Evolutionary conservation across 2,329 filamentous ascomycete genomes (phyloP).

Genomic region (Aspergillus neotritici): DNA sequence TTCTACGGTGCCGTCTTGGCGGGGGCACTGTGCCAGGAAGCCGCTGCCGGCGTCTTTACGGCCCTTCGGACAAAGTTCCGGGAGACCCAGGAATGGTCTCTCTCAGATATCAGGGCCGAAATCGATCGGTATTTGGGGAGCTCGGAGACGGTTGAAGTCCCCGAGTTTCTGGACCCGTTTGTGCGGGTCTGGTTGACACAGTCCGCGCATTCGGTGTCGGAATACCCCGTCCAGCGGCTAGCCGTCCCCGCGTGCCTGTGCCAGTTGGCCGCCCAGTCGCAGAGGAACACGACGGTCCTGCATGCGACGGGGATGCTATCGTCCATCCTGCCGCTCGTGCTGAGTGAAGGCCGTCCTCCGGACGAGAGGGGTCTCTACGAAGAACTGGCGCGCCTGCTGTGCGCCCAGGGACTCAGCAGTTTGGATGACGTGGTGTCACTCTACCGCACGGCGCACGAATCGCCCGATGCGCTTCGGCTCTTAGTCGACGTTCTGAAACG

Average conservation of each 20-base stretch:
- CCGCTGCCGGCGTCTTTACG: constrained; percentile 62
- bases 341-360: constrained; percentile 50
- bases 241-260: constrained; percentile 61
- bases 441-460: constrained; percentile 52
- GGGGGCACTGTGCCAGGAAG: constrained; percentile 73
- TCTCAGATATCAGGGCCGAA: constrained; percentile 22
- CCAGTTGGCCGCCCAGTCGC: constrained; percentile 55
- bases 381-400: constrained; percentile 61
- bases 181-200: constrained; percentile 50
- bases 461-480: constrained; percentile 58
- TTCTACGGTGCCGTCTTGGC: constrained; percentile 77
- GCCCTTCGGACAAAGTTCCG: constrained; percentile 29
- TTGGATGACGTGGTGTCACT: constrained; percentile 81
- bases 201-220: constrained; percentile 49
- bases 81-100: constrained; percentile 10
- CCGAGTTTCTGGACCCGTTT: constrained; percentile 35
- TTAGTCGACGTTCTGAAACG: constrained; percentile 66
- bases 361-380: constrained; percentile 57
- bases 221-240: constrained; percentile 37
- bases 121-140: constrained; percentile 35
- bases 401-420: constrained; percentile 69
- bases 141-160: constrained; percentile 40
- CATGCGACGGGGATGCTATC: constrained; percentile 67
- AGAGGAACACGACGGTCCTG: constrained; percentile 64
- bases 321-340: constrained; percentile 59